Conservation (phyloP, 257 asterid species). For the Nemophila menziesii region DNA sequence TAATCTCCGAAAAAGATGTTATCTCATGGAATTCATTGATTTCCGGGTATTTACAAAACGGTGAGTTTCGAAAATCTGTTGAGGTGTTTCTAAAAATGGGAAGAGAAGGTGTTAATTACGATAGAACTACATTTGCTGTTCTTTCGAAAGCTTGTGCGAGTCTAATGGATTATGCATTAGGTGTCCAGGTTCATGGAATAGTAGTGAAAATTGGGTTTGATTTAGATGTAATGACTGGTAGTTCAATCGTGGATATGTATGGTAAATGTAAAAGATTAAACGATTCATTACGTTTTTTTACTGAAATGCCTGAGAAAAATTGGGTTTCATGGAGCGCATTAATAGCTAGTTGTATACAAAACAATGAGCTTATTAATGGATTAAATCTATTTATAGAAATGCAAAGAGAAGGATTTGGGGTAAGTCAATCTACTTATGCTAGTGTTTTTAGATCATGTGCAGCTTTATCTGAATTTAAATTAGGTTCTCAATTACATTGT, state of each 20-base stretch:
- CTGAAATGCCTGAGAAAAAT: conserved; percentile 51
- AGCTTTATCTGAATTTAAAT: conserved; percentile 30
- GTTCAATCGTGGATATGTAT: conserved; percentile 76
- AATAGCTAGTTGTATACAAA: conserved; percentile 68
- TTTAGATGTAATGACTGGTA: conserved; percentile 59
- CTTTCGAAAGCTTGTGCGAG: conserved; percentile 51
- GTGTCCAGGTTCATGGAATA: conserved; percentile 54
- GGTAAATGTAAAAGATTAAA: conserved; percentile 65
- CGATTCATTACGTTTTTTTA: conserved; percentile 38
- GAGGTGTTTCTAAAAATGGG: conserved; percentile 44
- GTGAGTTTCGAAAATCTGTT: conserved; percentile 27
- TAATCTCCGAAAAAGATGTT: conserved; percentile 63
- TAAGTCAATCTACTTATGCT: conserved; percentile 75
- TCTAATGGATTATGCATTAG: conserved; percentile 32
- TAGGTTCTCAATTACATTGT: conserved; percentile 68
- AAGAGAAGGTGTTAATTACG: conserved; percentile 43
- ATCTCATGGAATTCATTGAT: conserved; percentile 82
- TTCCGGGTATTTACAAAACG: conserved; percentile 64
- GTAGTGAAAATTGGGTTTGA: conserved; percentile 48
- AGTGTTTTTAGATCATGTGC: conserved; percentile 73
- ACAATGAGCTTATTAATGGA: conserved; percentile 36
- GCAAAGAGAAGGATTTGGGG: conserved; percentile 60
- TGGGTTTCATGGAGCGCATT: conserved; percentile 88
- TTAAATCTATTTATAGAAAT: conserved; percentile 50
- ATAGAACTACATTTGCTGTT: conserved; percentile 59